A percentile compares a stretch with the other conserved stretches of the same genome.
These are phyloP conservation scores for Coix lacrymajobi DNA, from an alignment of 176 grass and related monocot species.

Conservation along the genomic window DNA sequence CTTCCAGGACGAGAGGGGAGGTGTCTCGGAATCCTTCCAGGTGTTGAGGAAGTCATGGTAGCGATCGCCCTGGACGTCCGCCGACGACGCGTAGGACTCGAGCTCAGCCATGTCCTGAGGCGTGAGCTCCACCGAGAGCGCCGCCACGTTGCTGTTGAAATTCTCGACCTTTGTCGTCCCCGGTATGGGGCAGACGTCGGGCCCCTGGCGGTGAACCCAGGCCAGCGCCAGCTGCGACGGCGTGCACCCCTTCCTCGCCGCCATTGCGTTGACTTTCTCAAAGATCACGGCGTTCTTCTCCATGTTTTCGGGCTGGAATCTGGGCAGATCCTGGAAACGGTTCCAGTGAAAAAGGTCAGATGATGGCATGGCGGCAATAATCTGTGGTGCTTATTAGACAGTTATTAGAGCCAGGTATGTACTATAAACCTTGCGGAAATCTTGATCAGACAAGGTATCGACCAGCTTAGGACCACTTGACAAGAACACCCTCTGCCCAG, in stretches of 20 bases:
- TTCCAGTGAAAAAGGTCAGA: too few relatives aligned
- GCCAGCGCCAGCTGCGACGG: neutral
- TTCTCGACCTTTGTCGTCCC: constrained; percentile 64
- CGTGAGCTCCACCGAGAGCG: constrained; percentile 48
- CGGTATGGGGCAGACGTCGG: constrained; percentile 69
- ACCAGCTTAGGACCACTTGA: neutral
- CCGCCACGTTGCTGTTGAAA: constrained; percentile 50
- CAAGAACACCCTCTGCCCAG: neutral
- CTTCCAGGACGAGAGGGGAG: constrained; percentile 50
- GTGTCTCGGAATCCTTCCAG: constrained; percentile 51
- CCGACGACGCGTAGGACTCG: constrained; percentile 27
- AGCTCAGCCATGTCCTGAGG: constrained; percentile 51
- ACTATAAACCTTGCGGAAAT: neutral
- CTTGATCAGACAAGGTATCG: neutral
- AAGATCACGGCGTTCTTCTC: neutral
- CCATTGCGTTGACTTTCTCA: neutral
- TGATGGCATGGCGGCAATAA: neutral
- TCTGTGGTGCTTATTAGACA: neutral
- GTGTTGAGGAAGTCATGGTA: constrained; percentile 2
- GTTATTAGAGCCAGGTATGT: too few relatives aligned
- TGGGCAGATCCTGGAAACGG: neutral
- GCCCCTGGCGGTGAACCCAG: neutral
- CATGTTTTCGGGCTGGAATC: neutral
- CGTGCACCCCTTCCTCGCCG: neutral
- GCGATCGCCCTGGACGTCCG: constrained; percentile 30